These are phyloP conservation scores for Scedosporium boydii DNA, from an alignment of 2,329 filamentous ascomycete species.

Conservation along the genomic window DNA sequence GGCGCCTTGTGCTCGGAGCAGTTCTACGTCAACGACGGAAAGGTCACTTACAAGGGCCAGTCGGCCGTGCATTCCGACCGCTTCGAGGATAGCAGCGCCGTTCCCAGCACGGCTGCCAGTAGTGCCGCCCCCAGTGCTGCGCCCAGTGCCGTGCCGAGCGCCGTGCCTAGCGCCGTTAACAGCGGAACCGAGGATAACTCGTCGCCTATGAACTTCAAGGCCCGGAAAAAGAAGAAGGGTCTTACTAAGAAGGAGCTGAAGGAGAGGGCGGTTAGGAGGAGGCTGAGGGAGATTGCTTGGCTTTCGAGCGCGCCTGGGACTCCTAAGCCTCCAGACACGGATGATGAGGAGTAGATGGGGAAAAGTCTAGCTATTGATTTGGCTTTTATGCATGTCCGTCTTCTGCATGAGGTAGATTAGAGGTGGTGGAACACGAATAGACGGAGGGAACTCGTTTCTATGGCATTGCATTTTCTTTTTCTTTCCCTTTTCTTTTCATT, in stretches of 20 bases:
- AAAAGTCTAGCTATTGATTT: neutral
- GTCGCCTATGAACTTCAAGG: slow-evolving; percentile 67
- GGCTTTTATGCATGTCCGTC: neutral
- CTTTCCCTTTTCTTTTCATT: neutral
- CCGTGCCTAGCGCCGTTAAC: slow-evolving; percentile 58
- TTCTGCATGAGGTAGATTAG: neutral
- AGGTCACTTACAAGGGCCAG: slow-evolving; percentile 75
- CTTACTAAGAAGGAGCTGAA: slow-evolving; percentile 94
- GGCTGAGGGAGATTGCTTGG: slow-evolving; percentile 79
- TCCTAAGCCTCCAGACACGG: slow-evolving; percentile 65
- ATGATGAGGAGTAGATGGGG: slow-evolving; percentile 56
- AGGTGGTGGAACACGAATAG: neutral
- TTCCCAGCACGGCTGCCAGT: slow-evolving; percentile 46
- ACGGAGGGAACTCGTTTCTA: neutral
- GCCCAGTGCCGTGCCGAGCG: slow-evolving; percentile 36
- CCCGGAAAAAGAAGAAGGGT: slow-evolving; percentile 89
- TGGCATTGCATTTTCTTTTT: neutral
- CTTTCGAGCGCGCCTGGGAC: slow-evolving; percentile 69
- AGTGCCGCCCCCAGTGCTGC: slow-evolving; percentile 50
- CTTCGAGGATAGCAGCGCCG: slow-evolving; percentile 67
- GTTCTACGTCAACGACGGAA: slow-evolving; percentile 86
- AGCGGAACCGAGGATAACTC: slow-evolving; percentile 72
- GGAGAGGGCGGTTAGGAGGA: slow-evolving; percentile 78
- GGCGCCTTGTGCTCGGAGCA: slow-evolving; percentile 92
- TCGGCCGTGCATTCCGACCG: slow-evolving; percentile 66